Conservation (phyloP, 2,329 filamentous ascomycete species). For the Aspergillus terreus region DNA sequence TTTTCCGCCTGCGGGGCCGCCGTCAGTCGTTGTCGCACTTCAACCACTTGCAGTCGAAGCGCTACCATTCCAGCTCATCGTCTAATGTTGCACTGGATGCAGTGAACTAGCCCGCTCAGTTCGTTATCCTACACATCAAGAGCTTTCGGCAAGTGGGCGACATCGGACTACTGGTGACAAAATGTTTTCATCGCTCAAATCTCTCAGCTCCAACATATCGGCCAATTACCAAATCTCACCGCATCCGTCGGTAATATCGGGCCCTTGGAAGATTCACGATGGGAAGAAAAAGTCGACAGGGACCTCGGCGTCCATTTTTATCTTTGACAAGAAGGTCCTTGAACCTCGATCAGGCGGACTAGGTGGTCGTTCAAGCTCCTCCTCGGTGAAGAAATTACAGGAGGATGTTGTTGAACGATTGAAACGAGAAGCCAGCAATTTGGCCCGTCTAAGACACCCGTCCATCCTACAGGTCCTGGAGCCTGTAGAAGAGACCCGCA, state of each 20-base stretch:
- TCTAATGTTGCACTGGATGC: too few relatives aligned
- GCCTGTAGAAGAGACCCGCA: conserved; percentile 89
- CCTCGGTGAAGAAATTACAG: conserved; percentile 68
- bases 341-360: conserved; percentile 65
- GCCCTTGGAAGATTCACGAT: conserved; percentile 97
- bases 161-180: conserved; percentile 22
- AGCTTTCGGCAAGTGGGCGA: background rate
- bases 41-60: too few relatives aligned
- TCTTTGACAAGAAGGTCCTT: conserved; percentile 86
- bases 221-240: conserved; percentile 83
- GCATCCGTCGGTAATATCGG: conserved; percentile 72
- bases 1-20: background rate
- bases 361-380: conserved; percentile 58
- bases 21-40: too few relatives aligned
- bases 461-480: conserved; percentile 90
- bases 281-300: conserved; percentile 94
- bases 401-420: conserved; percentile 89
- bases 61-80: too few relatives aligned
- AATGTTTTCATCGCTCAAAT: conserved; percentile 96
- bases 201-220: conserved; percentile 88
- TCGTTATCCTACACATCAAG: too few relatives aligned
- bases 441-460: conserved; percentile 85
- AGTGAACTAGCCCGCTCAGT: too few relatives aligned
- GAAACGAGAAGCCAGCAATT: conserved; percentile 84
- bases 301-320: conserved; percentile 84